Conservation (phyloP, 495 filamentous ascomycete genomes). For the Rusavskia elegans region DNA sequence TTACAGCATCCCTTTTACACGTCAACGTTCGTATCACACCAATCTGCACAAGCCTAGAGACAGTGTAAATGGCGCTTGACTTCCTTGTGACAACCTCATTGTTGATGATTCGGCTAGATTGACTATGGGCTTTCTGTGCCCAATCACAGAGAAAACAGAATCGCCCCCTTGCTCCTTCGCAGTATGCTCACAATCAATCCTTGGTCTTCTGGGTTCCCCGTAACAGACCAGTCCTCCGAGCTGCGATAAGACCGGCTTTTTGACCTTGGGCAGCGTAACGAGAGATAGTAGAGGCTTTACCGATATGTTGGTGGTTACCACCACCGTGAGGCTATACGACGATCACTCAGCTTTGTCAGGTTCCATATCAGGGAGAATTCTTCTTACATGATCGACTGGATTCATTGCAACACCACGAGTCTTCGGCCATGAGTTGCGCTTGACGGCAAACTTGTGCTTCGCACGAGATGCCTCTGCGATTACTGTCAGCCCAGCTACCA, state of each 20-base stretch:
- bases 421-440: constrained; percentile 99
- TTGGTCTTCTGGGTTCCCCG: constrained; percentile 99
- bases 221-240: constrained; percentile 94
- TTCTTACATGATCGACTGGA: constrained; percentile 86
- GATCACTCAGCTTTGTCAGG: constrained; percentile 16
- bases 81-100: too few species aligned
- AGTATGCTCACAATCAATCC: constrained; percentile 41
- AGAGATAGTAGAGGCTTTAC: constrained; percentile 98
- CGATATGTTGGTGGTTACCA: constrained; percentile 99
- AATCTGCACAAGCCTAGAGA: too few species aligned
- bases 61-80: too few species aligned
- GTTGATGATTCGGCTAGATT: neutral
- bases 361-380: neutral
- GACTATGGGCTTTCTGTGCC: neutral
- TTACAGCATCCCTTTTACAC: too few species aligned
- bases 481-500: neutral
- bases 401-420: constrained; percentile 99
- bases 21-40: too few species aligned
- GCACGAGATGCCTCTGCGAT: constrained; percentile 79
- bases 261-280: constrained; percentile 95
- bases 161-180: neutral
- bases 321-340: constrained; percentile 76
- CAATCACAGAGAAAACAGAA: neutral
- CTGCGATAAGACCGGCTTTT: constrained; percentile 99
- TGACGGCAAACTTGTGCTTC: constrained; percentile 99